Evolutionary conservation across 192 early-diverging fungal genomes (phyloP).

Genomic region (Gigaspora rosea): DNA sequence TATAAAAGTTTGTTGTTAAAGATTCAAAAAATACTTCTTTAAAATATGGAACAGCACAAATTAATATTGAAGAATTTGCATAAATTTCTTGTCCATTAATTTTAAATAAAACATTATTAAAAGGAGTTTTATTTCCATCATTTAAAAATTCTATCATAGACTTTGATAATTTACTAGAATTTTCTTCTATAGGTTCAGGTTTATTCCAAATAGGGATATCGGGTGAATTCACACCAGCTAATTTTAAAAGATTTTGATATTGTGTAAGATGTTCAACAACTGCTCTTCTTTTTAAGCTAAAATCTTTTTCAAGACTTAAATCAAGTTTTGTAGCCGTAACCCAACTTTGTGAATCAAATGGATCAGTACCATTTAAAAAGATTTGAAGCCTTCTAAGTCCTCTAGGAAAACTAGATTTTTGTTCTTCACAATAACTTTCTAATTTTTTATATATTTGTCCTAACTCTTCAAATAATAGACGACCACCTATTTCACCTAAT

Average conservation of each 20-base stretch:
- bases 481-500: no score
- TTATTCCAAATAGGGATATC: neutral
- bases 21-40: neutral
- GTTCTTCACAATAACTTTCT: neutral
- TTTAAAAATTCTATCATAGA: no score
- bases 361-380: neutral
- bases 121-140: no score
- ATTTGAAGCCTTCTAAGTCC: neutral
- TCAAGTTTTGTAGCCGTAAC: neutral
- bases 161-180: no score
- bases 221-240: neutral
- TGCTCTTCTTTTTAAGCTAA: neutral
- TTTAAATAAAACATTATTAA: no score
- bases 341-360: neutral
- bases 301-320: neutral
- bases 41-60: no score
- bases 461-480: neutral
- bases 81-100: no score
- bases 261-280: neutral
- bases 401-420: neutral
- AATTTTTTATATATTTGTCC: constrained; percentile 2
- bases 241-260: neutral
- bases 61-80: no score
- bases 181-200: no score
- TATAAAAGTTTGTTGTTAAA: neutral